A percentile compares a stretch with the other conserved stretches of the same genome.
Evolutionary conservation across 352 stramenopile species (phyloP).

Genomic region (Pythium myriotylum): DNA sequence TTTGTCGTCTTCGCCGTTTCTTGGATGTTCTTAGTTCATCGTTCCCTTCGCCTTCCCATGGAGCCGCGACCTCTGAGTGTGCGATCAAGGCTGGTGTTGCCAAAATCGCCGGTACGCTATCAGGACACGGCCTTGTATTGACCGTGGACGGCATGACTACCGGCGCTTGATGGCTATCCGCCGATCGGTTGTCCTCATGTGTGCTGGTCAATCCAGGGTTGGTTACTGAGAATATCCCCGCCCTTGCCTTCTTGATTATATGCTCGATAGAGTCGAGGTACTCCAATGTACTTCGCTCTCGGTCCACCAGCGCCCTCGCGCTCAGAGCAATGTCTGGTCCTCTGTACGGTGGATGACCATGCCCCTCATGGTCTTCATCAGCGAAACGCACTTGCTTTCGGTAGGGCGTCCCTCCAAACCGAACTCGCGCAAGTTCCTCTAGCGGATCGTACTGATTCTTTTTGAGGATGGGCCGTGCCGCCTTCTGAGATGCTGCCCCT

Average conservation of each 20-base stretch:
- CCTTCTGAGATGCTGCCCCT: too few species aligned
- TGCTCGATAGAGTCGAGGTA: constrained; percentile 6
- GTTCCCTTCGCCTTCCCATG: background rate
- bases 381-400: constrained; percentile 1
- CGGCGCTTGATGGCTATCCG: too few species aligned
- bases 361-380: background rate
- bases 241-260: constrained; percentile 2
- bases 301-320: background rate
- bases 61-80: constrained; percentile 18
- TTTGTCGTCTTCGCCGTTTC: background rate
- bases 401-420: constrained; percentile 8
- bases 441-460: constrained; percentile 2
- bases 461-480: too few species aligned
- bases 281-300: background rate
- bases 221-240: constrained; percentile 8
- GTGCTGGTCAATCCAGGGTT: constrained; percentile 12
- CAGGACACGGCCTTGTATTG: too few species aligned
- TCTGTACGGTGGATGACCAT: background rate
- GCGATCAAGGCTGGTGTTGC: constrained; percentile 19
- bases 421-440: constrained; percentile 14
- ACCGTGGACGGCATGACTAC: too few species aligned
- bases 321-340: constrained; percentile 10
- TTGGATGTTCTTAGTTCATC: constrained; percentile 7
- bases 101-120: constrained; percentile 3
- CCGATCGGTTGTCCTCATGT: constrained; percentile 12